Percentiles rank a stretch among this genome's conserved stretches.
These are phyloP conservation scores for Xylariaceae sp. DNA, from an alignment of 2,329 filamentous ascomycete genomes.

Conservation along the genomic window DNA sequence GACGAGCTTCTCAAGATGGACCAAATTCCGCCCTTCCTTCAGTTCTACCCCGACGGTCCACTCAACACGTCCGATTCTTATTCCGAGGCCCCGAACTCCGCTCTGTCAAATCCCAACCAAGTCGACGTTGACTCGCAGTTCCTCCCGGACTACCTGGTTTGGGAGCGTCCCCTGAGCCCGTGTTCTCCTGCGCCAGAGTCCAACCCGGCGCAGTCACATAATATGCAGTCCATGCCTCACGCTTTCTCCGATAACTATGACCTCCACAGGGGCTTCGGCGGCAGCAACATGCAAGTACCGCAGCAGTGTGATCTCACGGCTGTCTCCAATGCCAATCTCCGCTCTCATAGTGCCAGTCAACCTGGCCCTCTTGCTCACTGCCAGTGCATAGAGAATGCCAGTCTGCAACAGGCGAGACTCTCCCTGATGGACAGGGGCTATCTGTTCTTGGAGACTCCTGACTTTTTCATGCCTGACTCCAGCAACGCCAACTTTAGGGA, in stretches of 20 bases:
- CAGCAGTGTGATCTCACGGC: conserved; percentile 13
- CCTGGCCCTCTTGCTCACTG: conserved; percentile 7
- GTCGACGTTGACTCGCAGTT: conserved; percentile 19
- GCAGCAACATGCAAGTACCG: conserved; percentile 9
- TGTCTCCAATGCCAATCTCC: conserved; percentile 1
- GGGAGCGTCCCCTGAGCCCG: neutral
- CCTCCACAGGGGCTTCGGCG: conserved; percentile 20
- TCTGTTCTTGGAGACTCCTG: neutral
- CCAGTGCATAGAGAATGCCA: conserved; percentile 11
- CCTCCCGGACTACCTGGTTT: neutral
- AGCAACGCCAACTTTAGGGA: neutral
- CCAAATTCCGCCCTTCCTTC: neutral
- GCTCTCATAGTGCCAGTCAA: neutral
- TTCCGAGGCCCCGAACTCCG: neutral
- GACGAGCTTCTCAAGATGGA: conserved; percentile 7
- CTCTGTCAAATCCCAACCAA: conserved; percentile 5
- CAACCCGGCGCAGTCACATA: conserved; percentile 10
- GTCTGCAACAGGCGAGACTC: neutral
- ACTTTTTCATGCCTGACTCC: conserved; percentile 2
- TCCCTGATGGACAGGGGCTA: neutral
- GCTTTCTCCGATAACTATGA: conserved; percentile 21
- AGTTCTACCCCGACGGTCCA: neutral
- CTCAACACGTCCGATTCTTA: conserved; percentile 2
- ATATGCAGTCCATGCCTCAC: conserved; percentile 16
- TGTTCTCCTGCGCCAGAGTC: conserved; percentile 10